phyloP scores from a whole-genome alignment of 495 filamentous ascomycete species.

The Pseudoneurospora amorphoporcata region DNA sequence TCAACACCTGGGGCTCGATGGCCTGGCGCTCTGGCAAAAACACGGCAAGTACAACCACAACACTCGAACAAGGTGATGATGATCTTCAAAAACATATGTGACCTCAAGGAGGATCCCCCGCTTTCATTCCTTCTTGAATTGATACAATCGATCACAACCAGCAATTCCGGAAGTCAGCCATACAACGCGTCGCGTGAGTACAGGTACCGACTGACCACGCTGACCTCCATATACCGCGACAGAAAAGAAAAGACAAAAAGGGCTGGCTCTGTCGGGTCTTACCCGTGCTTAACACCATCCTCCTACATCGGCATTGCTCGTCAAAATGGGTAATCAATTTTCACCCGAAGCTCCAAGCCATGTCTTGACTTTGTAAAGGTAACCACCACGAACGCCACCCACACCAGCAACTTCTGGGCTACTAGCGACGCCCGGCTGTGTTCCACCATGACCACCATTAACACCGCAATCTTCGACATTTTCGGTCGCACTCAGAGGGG shows the following conservation, averaged over 20 bases:
- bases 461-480: not conserved
- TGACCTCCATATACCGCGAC: not conserved
- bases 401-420: not conserved
- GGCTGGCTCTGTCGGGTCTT: not conserved
- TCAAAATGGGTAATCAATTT: not conserved
- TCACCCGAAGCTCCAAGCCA: not conserved
- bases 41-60: not conserved
- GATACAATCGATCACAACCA: not conserved
- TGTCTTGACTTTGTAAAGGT: not conserved
- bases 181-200: not conserved
- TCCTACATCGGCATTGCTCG: not conserved
- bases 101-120: not conserved
- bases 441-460: not conserved
- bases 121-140: not conserved
- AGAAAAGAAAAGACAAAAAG: not conserved
- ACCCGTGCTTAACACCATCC: not conserved
- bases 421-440: not conserved
- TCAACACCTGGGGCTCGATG: not conserved
- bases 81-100: not conserved
- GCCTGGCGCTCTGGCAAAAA: not conserved
- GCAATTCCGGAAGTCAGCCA: not conserved
- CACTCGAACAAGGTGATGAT: not conserved
- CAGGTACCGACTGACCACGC: not conserved
- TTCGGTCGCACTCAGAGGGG: not conserved
- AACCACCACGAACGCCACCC: not conserved